A percentile compares a stretch with the other conserved stretches of the same genome.
phyloP scores from a whole-genome alignment of 2,329 filamentous ascomycete genomes.

The Talaromyces sp. region DNA sequence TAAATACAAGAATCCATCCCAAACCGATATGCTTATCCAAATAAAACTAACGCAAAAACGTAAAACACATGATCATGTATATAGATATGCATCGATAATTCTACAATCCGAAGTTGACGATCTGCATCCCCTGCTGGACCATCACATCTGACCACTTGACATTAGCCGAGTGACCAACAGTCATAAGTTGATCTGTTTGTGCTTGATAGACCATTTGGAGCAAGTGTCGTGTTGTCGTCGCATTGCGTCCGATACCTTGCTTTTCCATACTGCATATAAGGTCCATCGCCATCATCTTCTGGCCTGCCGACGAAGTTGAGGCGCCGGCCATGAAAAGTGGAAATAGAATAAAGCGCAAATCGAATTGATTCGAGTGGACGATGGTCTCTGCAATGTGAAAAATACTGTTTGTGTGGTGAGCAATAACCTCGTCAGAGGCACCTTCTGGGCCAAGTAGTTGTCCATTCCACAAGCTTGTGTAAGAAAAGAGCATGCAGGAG shows the following conservation, averaged over 20 bases:
- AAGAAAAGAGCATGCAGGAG: conserved; percentile 48
- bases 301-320: conserved; percentile 34
- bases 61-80: not conserved
- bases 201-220: conserved; percentile 46
- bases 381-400: conserved; percentile 41
- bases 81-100: conserved; percentile 10
- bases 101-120: conserved; percentile 51
- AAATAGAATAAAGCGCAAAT: conserved; percentile 47
- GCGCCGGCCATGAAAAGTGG: conserved; percentile 53
- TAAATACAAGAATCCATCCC: conserved; percentile 13
- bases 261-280: conserved; percentile 46
- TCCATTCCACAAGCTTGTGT: conserved; percentile 49
- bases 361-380: conserved; percentile 33
- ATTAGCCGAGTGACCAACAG: conserved; percentile 37
- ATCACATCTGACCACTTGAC: conserved; percentile 50
- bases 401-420: conserved; percentile 42
- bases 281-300: conserved; percentile 46
- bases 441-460: conserved; percentile 41
- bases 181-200: conserved; percentile 40
- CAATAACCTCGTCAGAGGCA: conserved; percentile 39
- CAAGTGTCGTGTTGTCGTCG: conserved; percentile 41
- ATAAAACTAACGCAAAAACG: not conserved
- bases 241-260: conserved; percentile 46
- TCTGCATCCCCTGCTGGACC: conserved; percentile 40
- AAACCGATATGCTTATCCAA: not conserved